These are phyloP conservation scores for Coelastrella sp. DNA, from an alignment of 139 green algal genomes.

Conservation along the genomic window DNA sequence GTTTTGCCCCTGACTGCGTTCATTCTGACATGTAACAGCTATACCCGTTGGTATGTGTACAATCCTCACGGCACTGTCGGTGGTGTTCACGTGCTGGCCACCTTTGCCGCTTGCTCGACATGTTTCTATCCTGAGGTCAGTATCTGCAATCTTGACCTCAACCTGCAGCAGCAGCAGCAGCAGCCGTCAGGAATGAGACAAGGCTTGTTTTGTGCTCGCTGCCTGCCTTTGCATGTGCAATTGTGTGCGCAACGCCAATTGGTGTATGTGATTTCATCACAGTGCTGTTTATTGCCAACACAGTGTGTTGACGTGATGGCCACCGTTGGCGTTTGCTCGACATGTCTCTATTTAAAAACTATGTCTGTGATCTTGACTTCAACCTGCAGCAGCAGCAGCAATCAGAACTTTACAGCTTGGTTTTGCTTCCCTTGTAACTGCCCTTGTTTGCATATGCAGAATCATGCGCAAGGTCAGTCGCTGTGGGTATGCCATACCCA, in stretches of 20 bases:
- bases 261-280: slow-evolving; percentile 78
- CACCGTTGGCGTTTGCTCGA: slow-evolving; percentile 70
- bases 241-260: slow-evolving; percentile 51
- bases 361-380: slow-evolving; percentile 58
- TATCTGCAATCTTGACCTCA: slow-evolving; percentile 58
- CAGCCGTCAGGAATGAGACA: no score
- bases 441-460: no score
- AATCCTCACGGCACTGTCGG: slow-evolving; percentile 75
- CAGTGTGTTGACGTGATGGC: slow-evolving; percentile 85
- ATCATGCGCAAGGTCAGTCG: no score
- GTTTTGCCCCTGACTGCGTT: slow-evolving; percentile 96
- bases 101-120: slow-evolving; percentile 69
- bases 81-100: slow-evolving; percentile 85
- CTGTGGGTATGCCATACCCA: no score
- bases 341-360: slow-evolving; percentile 68
- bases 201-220: no score
- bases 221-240: no score
- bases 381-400: slow-evolving; percentile 41
- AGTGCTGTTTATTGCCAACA: slow-evolving; percentile 51
- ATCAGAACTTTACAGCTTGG: no score
- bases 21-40: slow-evolving; percentile 86
- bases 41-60: slow-evolving; percentile 76
- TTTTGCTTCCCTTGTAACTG: no score
- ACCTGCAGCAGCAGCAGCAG: slow-evolving; percentile 39
- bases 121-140: slow-evolving; percentile 67